These are phyloP conservation scores for Linaria vulgaris DNA, from an alignment of 257 asterid genomes.

Conservation along the genomic window DNA sequence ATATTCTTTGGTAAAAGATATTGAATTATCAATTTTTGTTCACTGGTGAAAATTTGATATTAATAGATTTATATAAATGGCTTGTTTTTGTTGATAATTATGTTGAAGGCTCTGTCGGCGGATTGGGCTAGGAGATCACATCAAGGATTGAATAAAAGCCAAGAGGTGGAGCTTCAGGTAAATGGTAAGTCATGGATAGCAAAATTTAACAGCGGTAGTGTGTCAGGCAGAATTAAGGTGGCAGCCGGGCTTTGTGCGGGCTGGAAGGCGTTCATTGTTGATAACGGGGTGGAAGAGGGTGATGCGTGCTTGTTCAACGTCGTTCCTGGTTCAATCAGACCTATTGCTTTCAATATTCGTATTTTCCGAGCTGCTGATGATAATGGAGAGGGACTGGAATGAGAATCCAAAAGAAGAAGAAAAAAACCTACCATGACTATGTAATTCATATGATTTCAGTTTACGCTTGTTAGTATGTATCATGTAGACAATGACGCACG, in stretches of 20 bases:
- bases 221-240: too few relatives aligned
- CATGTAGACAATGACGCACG: too few relatives aligned
- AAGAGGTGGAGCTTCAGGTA: background rate
- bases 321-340: background rate
- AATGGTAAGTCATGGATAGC: constrained; percentile 6
- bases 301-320: constrained; percentile 5
- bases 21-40: background rate
- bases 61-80: too few relatives aligned
- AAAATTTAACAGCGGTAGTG: background rate
- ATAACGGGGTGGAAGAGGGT: constrained; percentile 6
- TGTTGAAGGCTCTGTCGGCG: background rate
- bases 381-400: background rate
- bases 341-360: constrained; percentile 5
- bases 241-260: background rate
- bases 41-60: too few relatives aligned
- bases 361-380: background rate
- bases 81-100: too few relatives aligned
- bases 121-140: constrained; percentile 4
- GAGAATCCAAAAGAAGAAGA: too few relatives aligned
- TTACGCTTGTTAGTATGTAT: too few relatives aligned
- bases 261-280: constrained; percentile 9
- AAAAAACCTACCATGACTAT: too few relatives aligned
- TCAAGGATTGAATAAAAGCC: background rate
- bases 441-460: too few relatives aligned
- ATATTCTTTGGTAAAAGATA: too few relatives aligned